Percentiles rank a stretch among this genome's conserved stretches.
These are phyloP conservation scores for Apiospora aurea DNA, from an alignment of 2,329 filamentous ascomycete species.

Conservation along the genomic window DNA sequence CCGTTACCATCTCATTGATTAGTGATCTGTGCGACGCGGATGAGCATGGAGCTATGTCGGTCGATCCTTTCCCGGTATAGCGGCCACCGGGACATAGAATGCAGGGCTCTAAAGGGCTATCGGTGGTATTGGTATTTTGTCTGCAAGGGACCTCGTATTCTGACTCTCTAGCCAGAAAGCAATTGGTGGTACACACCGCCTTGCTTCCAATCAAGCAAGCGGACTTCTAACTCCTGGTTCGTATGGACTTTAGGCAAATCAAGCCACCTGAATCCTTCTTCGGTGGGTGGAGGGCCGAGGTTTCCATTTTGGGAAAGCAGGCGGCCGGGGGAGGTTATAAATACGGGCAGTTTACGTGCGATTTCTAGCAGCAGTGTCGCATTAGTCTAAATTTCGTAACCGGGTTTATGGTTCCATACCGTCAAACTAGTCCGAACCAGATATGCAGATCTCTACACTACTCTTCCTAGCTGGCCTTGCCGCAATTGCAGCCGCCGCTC, in stretches of 20 bases:
- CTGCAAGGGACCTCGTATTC: neutral
- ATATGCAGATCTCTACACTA: neutral
- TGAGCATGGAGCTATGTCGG: neutral
- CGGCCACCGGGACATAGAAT: neutral
- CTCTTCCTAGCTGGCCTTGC: neutral
- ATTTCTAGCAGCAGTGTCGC: neutral
- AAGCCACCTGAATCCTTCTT: neutral
- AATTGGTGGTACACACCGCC: neutral
- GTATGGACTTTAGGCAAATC: neutral
- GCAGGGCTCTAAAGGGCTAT: too few relatives aligned
- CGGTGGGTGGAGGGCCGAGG: neutral
- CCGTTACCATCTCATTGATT: neutral
- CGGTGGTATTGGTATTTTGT: neutral
- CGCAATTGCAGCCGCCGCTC: neutral
- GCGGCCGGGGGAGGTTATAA: neutral
- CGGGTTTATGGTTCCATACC: neutral
- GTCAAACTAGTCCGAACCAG: fast-evolving
- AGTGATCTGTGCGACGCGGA: neutral
- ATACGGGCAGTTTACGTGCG: neutral
- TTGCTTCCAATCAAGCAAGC: neutral
- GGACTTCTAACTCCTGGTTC: neutral
- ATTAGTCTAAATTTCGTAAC: neutral
- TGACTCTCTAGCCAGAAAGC: neutral
- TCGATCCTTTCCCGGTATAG: neutral
- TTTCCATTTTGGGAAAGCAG: neutral